Evolutionary conservation across 2,329 filamentous ascomycete species (phyloP), one percentile per base, ranked within the genome.

Genomic region (Capronia americana): DNA sequence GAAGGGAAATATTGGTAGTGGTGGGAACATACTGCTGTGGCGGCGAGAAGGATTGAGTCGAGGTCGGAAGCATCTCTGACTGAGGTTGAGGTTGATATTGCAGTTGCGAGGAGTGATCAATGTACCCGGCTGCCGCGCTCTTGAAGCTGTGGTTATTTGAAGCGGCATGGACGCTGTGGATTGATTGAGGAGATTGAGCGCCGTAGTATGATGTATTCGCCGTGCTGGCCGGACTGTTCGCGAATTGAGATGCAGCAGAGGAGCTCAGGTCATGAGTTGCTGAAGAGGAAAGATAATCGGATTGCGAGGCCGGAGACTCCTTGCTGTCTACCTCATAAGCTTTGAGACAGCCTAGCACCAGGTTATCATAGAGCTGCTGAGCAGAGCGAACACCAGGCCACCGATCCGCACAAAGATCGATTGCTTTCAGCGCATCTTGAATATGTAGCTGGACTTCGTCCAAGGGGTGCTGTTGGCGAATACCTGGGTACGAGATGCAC

Each of bases 381-480:
- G 93, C 93, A 17, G 92, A 91, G 46, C 89, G 86, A 1, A 94
- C 93, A 11, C 94, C 95, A 0, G 95, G 95, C 95, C 95, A 98
- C 67, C 93, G 86, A 74, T 94, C 91, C 0, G 91, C 90, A 64
- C 92, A 93, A 64, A 90, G 87, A 65, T 89, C 86, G 67, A 98
- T 90, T 4, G 91, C 90, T 60, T 93, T 90, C 65, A 97, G 82
- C 0, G 92, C 91, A 23, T 88, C 85, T 56, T 89, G 85, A 51
- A 97, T 84, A 71, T 95, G 86, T 28, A 87, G 83, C 74, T 94
- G 88, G 0, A 96, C 90, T 69, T 95, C 90, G 53, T 92, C 88
- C 23, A 89, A 87, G 3, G 85, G 77, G 75, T 97, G 90, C 20
- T 86, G 82, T 61, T 86, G 85, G 54, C 95, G 89, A 26, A 98